Conservation (phyloP, 2,329 filamentous ascomycete genomes). For the Venturia oleaginea region DNA sequence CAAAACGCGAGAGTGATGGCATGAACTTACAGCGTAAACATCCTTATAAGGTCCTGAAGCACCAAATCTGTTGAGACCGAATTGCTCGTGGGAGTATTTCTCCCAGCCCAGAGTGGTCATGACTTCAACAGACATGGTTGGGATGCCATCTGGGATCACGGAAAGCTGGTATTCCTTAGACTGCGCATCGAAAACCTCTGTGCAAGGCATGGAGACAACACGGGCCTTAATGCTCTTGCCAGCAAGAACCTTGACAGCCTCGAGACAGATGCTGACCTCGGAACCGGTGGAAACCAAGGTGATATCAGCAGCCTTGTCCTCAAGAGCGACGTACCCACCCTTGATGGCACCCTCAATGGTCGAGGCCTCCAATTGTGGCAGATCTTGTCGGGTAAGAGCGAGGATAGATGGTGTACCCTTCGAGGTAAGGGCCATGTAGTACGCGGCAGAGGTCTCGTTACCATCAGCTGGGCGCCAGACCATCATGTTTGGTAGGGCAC, state of each 20-base stretch:
- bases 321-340: constrained; percentile 87
- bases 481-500: constrained; percentile 97
- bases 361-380: constrained; percentile 93
- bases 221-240: constrained; percentile 81
- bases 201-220: constrained; percentile 92
- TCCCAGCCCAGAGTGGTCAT: constrained; percentile 98
- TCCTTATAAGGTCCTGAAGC: constrained; percentile 95
- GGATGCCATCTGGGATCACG: constrained; percentile 88
- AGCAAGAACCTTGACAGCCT: constrained; percentile 83
- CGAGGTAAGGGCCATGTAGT: constrained; percentile 88
- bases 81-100: constrained; percentile 98
- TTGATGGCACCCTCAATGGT: constrained; percentile 83
- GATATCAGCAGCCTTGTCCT: constrained; percentile 73
- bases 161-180: constrained; percentile 89
- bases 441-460: constrained; percentile 95
- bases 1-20: not conserved
- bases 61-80: constrained; percentile 98
- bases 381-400: constrained; percentile 93
- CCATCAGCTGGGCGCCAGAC: constrained; percentile 98
- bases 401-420: constrained; percentile 87
- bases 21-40: constrained; percentile 66
- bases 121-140: constrained; percentile 86
- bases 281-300: constrained; percentile 93
- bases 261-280: constrained; percentile 87
- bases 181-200: constrained; percentile 93